These are phyloP conservation scores for Francoa sonchifolia DNA, from an alignment of 441 rosid genomes.

Conservation along the genomic window DNA sequence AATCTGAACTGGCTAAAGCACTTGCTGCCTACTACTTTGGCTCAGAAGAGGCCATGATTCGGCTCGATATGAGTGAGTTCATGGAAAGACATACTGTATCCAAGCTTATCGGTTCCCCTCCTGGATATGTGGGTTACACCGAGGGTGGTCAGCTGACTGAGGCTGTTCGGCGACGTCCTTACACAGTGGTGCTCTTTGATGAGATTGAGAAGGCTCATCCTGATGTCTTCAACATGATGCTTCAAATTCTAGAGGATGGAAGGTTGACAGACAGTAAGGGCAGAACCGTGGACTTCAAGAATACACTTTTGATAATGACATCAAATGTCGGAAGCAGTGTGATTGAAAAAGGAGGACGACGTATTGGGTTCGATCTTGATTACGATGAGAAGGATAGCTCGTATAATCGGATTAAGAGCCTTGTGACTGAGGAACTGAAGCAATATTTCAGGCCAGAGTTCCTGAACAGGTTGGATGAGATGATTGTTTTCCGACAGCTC, in stretches of 20 bases:
- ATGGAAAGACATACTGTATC: conserved; percentile 96
- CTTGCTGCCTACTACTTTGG: conserved; percentile 91
- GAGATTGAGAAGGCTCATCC: conserved; percentile 99
- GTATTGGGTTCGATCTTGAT: conserved; percentile 85
- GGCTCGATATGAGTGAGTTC: conserved; percentile 98
- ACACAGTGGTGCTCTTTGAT: conserved; percentile 79
- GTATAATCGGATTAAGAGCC: conserved; percentile 82
- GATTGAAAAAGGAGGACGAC: conserved; percentile 84
- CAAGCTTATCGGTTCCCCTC: conserved; percentile 94
- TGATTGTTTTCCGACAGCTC: conserved; percentile 94
- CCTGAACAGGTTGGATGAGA: conserved; percentile 88
- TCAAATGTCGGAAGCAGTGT: conserved; percentile 95
- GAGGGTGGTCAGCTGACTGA: conserved; percentile 97
- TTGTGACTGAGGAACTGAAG: conserved; percentile 83
- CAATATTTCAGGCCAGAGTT: conserved; percentile 93
- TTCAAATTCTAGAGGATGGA: conserved; percentile 96
- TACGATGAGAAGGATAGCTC: conserved; percentile 86
- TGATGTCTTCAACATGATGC: conserved; percentile 97
- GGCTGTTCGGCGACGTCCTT: conserved; percentile 92
- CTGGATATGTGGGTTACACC: conserved; percentile 94
- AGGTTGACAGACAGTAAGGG: conserved; percentile 97
- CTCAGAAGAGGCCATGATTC: conserved; percentile 91
- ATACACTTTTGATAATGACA: conserved; percentile 92
- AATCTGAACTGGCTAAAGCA: conserved; percentile 92
- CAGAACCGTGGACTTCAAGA: conserved; percentile 92